Evolutionary conservation across 106 monocot species (phyloP), one percentile per base, ranked within the genome.

Genomic region (Iris macrosiphon): DNA sequence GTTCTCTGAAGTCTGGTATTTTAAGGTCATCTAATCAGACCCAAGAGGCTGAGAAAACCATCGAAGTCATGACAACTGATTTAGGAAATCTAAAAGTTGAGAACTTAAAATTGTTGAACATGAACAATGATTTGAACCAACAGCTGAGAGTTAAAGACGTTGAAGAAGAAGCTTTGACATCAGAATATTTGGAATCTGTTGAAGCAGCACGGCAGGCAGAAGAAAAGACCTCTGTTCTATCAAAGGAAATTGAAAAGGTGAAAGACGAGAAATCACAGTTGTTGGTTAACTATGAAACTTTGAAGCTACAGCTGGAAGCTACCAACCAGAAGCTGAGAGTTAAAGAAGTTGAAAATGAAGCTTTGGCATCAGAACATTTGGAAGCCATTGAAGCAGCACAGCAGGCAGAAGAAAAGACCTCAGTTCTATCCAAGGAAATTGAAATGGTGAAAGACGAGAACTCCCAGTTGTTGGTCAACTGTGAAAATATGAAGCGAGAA

Each of bases 111-210:
- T 31, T 77, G 35, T 32, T 31, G 22, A 51, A 53, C 28, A 58
- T 28, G 19, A 72, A 54, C 27, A 40, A 35, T 40, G 68, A 59
- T 58, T 19, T 87, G 52, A 67, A 69, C 24, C 45, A 67, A 27
- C 49, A 73, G 45, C 44, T 82, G 55, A 30, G 61, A 56, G 52
- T 60, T 19, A 75, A 70, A 50, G 51, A 60, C 51, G 73, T 63
- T 11, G 50, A 71, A 56, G 50, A 53, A 19, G 20, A 12, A 24
- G 59, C 35, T 32, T 55, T 81, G 38, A 31, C 52, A 47, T 56
- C 29, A 18, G 49, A 73, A 34, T 51, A 40, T 28, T 28, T 14
- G 9, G 65, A 69, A 28, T 40, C 61, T 21, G 26, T 25, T 16
- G 40, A 64, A 14, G 23, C 58, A 55, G 5, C 56, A 28, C 49